Conservation (phyloP, 1,139 yeast species). For the Geotrichum aggregatum region DNA sequence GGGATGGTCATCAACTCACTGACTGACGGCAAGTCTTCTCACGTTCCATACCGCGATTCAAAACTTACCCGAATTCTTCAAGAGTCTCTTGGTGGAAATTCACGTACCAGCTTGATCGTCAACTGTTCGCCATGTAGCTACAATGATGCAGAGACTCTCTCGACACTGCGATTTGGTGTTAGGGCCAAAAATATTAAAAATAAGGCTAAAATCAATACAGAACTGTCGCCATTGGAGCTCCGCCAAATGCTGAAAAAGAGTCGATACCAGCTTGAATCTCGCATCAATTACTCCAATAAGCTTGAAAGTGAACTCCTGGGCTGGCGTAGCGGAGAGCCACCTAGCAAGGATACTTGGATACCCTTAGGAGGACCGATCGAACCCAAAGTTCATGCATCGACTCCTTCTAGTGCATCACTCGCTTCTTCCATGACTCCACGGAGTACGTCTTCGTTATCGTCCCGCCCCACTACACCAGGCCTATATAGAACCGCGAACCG, state of each 20-base stretch:
- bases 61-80: conserved; percentile 78
- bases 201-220: conserved; percentile 64
- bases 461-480: conserved; percentile 21
- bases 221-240: conserved; percentile 56
- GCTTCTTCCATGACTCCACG: conserved; percentile 7
- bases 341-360: conserved; percentile 39
- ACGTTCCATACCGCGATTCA: conserved; percentile 78
- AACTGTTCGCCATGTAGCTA: conserved; percentile 67
- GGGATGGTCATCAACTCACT: conserved; percentile 80
- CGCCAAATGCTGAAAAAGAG: conserved; percentile 49
- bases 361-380: conserved; percentile 10
- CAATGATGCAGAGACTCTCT: conserved; percentile 66
- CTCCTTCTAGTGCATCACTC: not conserved
- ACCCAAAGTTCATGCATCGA: conserved; percentile 1
- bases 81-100: conserved; percentile 84
- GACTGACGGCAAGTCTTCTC: conserved; percentile 64
- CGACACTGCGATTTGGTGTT: conserved; percentile 75
- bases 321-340: conserved; percentile 48
- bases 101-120: conserved; percentile 72
- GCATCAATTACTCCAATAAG: conserved; percentile 44
- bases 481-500: not conserved
- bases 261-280: conserved; percentile 47
- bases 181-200: conserved; percentile 72
- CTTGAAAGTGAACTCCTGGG: conserved; percentile 50
- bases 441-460: conserved; percentile 14